Base-by-base conservation (phyloP, 768 basidiomycete species). In the Serpula lacrymans region DNA sequence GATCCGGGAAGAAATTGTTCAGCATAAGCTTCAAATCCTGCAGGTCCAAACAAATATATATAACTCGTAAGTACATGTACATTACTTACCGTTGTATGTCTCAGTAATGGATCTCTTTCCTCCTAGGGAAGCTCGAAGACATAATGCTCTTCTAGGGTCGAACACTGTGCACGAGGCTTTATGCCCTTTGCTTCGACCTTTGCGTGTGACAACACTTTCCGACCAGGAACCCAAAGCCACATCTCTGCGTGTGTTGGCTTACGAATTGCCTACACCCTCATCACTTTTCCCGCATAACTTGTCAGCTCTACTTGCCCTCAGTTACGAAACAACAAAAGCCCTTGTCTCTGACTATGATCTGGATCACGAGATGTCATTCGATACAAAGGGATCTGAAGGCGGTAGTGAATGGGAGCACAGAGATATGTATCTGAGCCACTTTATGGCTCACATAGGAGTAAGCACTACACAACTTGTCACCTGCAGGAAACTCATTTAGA, bases 41-140 rank as follows among this genome's bases (percentile, higher is more conserved):
- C 64, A 73, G 47, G 63, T 74, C 9, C 69, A 70, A 39, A 59
- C 64, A 24, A 62, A 63, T 22, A 57, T 77, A 38, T 63, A 65
- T 45, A 76, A 77, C 52, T 68, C 69, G 77, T 78, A 51, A 42
- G 72, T 59, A 6, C n/a, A n/a, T n/a, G n/a, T n/a, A n/a, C n/a
- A n/a, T n/a, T n/a, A n/a, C n/a, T 38, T 11, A 22, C 34, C 14
- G 17, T n/a, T 14, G 14, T 21, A 6, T 13, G n/a, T 9, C 32
- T 39, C 17, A 11, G 28, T 40, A 27, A 30, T 41, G n/a, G 28
- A 29, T 30, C 22, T 36, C 17, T 16, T 49, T 18, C 32, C 42
- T 29, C 22, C 14, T 45, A 77, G 74, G 5, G 72, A 79, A 55
- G 72, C 74, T 9, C 65, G 74, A 23, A 63, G 68, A 31, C 59